Evolutionary conservation across 495 filamentous ascomycete genomes (phyloP), one percentile per base, ranked within the genome.

Genomic region (Neurospora sp.): DNA sequence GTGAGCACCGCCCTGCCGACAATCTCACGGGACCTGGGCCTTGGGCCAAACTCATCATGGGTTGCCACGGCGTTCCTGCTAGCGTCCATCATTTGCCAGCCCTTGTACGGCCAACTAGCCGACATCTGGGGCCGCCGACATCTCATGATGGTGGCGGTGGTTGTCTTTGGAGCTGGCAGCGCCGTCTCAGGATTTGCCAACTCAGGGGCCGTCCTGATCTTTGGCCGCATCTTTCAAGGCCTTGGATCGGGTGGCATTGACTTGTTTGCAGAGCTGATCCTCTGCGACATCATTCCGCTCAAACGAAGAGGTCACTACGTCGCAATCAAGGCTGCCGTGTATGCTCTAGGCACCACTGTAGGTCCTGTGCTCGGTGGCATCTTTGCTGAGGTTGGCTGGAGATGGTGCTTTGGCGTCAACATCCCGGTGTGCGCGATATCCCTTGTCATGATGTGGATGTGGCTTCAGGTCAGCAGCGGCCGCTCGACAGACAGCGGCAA

Each of bases 171-270:
- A 69, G 39, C 83, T 11, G 87, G 86, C 14, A 82, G 84, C 11
- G 81, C 82, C 7, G 78, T 88, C 22, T 79, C 82, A 16, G 83
- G 83, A 3, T 75, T 70, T 16, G 78, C 83, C 9, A 74, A 71
- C 3, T 81, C 70, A 44, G 79, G 81, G 6, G 78, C 74, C 0
- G 91, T 94, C 86, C 84, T 96, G 68, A 87, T 97, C 66, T 84
- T 87, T 1, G 94, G 92, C 11, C 83, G 94, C 77, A 89, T 91
- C 0, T 83, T 97, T 46, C 94, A 97, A 78, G 94, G 94, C 69
- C 82, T 91, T 31, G 94, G 93, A 7, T 92, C 91, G 35, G 94
- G 94, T 68, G 94, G 93, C 93, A 76, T 83, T 48, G 80, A 81
- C 31, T 72, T 82, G 69, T 81, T 80, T 69, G 80, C 79, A n/a